Evolutionary conservation across 805 yeast genomes (phyloP), one percentile per base, ranked within the genome.

Genomic region (Suhomyces vadensis): DNA sequence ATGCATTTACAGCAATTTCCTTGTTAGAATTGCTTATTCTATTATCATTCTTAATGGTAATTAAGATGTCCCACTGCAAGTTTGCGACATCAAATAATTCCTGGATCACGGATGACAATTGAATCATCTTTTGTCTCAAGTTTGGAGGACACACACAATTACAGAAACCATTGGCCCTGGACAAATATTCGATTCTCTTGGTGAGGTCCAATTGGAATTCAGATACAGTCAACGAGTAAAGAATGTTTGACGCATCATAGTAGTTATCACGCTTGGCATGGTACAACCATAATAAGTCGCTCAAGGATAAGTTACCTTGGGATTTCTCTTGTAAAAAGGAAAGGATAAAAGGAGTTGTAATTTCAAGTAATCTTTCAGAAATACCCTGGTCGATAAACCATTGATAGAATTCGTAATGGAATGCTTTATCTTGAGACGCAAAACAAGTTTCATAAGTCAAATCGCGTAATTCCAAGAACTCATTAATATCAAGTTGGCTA

Each of bases 121-220:
- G 82, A 22, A 83, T 79, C 77, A 89, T 83, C 48, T 82, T 81
- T 55, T 87, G 95, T 53, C 92, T 77, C 57, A 83, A 75, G 46
- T 75, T 78, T 23, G 92, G 87, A 20, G 92, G 85, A 49, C 90
- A 81, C 36, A 78, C 82, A 63, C 96, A 85, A 58, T 88, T 87
- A 63, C 96, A 86, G 69, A 88, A 90, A 2, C 96, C 96, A 63
- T 85, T 86, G 1, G 97, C 97, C 53, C 97, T 78, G 1, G 97
- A 87, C 43, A 94, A 71, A 60, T 78, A 89, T 64, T 91, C 97
- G 35, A 92, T 84, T 60, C 99, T 78, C 55, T 85, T 83, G 29
- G 78, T 75, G 46, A 92, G 74, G 27, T 77, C 68, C 39, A 92
- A 71, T 8, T 77, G 76, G 61, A 89, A 88, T 41, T 81, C 83